Evolutionary conservation across 2,329 filamentous ascomycete genomes (phyloP), one percentile per base, ranked within the genome.

Genomic region (Penicillium brevicompactum): DNA sequence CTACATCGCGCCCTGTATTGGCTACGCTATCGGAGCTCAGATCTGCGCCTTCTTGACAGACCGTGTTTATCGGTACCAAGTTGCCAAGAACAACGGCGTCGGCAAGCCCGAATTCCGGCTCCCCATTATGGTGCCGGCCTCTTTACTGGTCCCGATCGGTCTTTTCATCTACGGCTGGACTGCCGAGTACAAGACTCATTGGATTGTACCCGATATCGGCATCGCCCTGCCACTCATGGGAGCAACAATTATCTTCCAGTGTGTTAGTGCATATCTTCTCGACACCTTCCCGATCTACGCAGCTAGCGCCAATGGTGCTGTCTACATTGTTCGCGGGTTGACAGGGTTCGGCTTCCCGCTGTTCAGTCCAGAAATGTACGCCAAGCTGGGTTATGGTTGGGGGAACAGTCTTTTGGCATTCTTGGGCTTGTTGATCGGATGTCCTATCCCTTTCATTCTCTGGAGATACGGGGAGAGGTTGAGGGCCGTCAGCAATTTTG

Each of bases 1-100:
- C 67, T 87, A 85, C 69, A 78, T 87, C 30, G 80, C 84, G 6
- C 78, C 82, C 38, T 82, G 81, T 0, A 41, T 86, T 0, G 87
- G 86, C 0, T 86, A 87, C 68, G 74, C 86, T 37, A 65, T 81
- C 0, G 84, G 78, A 3, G 72, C 78, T 0, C 76, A 81, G 53
- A 56, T 81, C 44, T 71, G 67, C 41, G 76, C 76, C 1, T 75
- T 72, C 3, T 45, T 79, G n/a, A 80, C 76, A 60, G 79, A 82
- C 55, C 59, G 62, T 5, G 69, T 81, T 37, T 82, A 81, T 59
- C 66, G 71, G 11, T 67, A 61, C 5, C 67, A 80, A n/a, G 79
- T 78, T 55, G 59, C 57, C 11, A 64, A 61, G 21, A 80, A 80
- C 61, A 71, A 73, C 46, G 72, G 65, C 16, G 55, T 65, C 2